These are phyloP conservation scores for Lycium barbarum DNA, from an alignment of 257 asterid species.

Conservation along the genomic window DNA sequence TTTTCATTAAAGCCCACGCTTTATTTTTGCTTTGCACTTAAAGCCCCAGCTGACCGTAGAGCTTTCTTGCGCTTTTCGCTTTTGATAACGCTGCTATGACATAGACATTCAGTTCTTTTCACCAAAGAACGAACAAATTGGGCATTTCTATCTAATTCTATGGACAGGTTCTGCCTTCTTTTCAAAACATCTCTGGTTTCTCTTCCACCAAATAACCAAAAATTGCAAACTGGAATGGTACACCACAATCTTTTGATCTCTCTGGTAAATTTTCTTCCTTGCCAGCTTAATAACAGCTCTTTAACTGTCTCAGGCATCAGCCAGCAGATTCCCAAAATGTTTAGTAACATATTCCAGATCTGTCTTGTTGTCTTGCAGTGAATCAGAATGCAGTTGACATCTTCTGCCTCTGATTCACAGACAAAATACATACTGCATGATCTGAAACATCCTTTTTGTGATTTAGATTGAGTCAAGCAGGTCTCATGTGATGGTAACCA, in stretches of 20 bases:
- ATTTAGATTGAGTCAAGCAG: background rate
- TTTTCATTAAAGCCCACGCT: no score
- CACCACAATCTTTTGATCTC: background rate
- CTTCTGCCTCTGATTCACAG: constrained; percentile 10
- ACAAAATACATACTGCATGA: background rate
- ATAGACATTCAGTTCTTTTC: constrained; percentile 11
- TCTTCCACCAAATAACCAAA: constrained; percentile 19
- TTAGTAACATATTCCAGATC: background rate
- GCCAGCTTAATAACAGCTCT: background rate
- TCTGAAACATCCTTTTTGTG: background rate
- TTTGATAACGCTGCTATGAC: background rate
- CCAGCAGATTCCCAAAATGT: background rate
- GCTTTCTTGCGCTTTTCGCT: no score
- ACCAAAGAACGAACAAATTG: background rate
- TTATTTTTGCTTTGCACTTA: no score
- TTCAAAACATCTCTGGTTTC: constrained; percentile 22
- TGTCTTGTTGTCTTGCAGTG: constrained; percentile 21
- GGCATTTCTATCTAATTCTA: background rate
- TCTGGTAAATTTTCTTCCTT: constrained; percentile 1
- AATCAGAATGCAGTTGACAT: constrained; percentile 5
- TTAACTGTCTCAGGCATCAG: constrained; percentile 6
- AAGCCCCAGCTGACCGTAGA: no score
- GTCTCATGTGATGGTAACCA: background rate
- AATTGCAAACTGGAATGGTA: background rate
- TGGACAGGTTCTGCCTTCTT: background rate